Evolutionary conservation across 2,329 filamentous ascomycete genomes (phyloP).

Genomic region (Talaromyces sp.): DNA sequence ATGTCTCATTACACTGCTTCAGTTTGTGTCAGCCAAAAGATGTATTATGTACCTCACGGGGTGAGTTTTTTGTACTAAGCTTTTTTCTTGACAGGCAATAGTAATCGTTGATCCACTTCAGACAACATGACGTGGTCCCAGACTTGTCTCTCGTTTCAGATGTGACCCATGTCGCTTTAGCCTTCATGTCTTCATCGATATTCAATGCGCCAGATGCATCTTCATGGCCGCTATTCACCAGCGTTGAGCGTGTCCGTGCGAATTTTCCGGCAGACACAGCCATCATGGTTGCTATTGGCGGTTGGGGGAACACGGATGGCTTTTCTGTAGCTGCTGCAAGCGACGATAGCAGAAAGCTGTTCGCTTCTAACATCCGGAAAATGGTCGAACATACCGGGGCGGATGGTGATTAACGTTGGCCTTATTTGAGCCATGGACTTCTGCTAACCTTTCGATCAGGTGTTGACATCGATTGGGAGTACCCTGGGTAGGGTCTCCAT

Average conservation of each 20-base stretch:
- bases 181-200: slow-evolving; percentile 50
- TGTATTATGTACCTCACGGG: background rate
- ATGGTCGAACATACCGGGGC: slow-evolving; percentile 56
- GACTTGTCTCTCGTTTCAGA: slow-evolving; percentile 27
- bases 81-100: background rate
- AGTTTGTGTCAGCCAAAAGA: background rate
- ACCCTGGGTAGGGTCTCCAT: slow-evolving; percentile 23
- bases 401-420: slow-evolving; percentile 46
- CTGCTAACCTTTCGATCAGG: slow-evolving; percentile 18
- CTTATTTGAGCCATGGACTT: background rate
- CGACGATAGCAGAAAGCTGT: slow-evolving; percentile 45
- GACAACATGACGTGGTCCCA: slow-evolving; percentile 27
- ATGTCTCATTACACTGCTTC: background rate
- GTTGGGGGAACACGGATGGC: slow-evolving; percentile 60
- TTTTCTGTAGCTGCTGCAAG: slow-evolving; percentile 51
- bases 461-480: slow-evolving; percentile 57
- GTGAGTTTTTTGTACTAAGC: background rate
- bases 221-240: slow-evolving; percentile 50
- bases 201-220: slow-evolving; percentile 43
- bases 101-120: slow-evolving; percentile 6
- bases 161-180: slow-evolving; percentile 54
- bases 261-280: slow-evolving; percentile 48
- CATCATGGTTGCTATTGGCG: slow-evolving; percentile 64
- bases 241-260: slow-evolving; percentile 42
- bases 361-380: slow-evolving; percentile 54